Conservation (phyloP, 108 stramenopile species). For the Pseudonitzschia delicatissima region DNA sequence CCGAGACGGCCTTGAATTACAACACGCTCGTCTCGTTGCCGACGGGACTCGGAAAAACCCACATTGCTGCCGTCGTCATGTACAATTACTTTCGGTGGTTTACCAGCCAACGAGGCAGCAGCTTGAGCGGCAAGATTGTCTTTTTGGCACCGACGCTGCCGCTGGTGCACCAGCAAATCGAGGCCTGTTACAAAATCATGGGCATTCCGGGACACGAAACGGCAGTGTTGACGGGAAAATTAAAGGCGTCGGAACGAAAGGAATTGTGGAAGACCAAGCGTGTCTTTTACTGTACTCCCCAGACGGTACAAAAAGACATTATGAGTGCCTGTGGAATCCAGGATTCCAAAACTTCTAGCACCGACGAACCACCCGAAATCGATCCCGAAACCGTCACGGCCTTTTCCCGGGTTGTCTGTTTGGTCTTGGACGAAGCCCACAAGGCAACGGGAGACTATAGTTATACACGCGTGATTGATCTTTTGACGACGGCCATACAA, state of each 20-base stretch:
- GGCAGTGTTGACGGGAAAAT: conserved; percentile 74
- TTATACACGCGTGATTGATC: conserved; percentile 64
- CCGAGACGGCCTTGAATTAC: conserved; percentile 62
- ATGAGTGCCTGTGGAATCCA: conserved; percentile 15
- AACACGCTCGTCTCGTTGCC: conserved; percentile 96
- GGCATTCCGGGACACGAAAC: conserved; percentile 80
- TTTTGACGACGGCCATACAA: conserved; percentile 41
- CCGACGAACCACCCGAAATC: background rate
- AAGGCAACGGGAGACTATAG: conserved; percentile 92
- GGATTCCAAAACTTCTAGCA: background rate
- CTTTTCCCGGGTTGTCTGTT: conserved; percentile 65
- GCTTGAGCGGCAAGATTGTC: conserved; percentile 44
- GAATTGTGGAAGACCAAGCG: conserved; percentile 67
- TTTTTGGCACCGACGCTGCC: conserved; percentile 95
- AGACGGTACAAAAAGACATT: conserved; percentile 92
- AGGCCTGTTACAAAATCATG: conserved; percentile 89
- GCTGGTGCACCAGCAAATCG: conserved; percentile 93
- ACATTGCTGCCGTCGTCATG: conserved; percentile 98
- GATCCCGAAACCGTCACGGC: conserved; percentile 1
- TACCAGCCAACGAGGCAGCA: conserved; percentile 27
- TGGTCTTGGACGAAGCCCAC: conserved; percentile 98
- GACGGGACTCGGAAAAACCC: conserved; percentile 98
- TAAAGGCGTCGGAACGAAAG: conserved; percentile 34
- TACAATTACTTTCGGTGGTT: conserved; percentile 96
- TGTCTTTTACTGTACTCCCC: conserved; percentile 97